A percentile compares a stretch with the other conserved stretches of the same genome.
These are phyloP conservation scores for Singerocomus inundabilis DNA, from an alignment of 1,284 basidiomycete genomes.

Conservation along the genomic window DNA sequence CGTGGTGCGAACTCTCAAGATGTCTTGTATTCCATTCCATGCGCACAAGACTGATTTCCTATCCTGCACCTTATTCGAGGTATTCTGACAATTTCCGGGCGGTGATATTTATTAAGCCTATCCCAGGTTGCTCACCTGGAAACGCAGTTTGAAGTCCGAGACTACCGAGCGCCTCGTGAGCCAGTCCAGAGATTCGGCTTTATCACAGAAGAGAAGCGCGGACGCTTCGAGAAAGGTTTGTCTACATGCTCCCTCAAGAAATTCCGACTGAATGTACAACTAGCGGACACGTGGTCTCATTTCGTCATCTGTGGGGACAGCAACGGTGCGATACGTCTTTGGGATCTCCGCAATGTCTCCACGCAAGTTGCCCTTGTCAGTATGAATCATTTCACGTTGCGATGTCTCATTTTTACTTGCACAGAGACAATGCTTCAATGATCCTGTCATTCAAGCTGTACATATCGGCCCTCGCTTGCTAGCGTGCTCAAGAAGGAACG, in stretches of 20 bases:
- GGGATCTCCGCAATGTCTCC: conserved; percentile 47
- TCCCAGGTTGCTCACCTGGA: conserved; percentile 49
- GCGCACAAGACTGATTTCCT: conserved; percentile 38
- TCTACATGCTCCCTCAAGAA: not conserved
- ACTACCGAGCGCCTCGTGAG: conserved; percentile 38
- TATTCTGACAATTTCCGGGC: conserved; percentile 17
- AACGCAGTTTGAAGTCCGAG: conserved; percentile 51
- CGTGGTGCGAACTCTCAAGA: conserved; percentile 38
- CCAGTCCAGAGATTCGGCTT: conserved; percentile 48
- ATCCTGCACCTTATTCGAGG: conserved; percentile 46
- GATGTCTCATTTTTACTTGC: not conserved
- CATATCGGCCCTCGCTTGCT: conserved; percentile 34
- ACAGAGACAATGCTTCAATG: conserved; percentile 36
- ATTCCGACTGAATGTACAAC: not conserved
- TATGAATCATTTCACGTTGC: not conserved
- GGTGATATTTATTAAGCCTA: not conserved
- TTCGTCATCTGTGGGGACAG: conserved; percentile 46
- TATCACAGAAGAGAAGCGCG: conserved; percentile 36
- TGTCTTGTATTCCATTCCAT: conserved; percentile 47
- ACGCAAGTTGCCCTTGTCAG: conserved; percentile 32
- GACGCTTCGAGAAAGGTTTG: conserved; percentile 45
- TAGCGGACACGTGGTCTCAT: conserved; percentile 33
- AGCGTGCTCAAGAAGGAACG: conserved; percentile 38
- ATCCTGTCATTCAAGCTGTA: conserved; percentile 40
- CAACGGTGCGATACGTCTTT: conserved; percentile 43